These are phyloP conservation scores for Gentiana straminea DNA, from an alignment of 257 asterid species.

Conservation along the genomic window DNA sequence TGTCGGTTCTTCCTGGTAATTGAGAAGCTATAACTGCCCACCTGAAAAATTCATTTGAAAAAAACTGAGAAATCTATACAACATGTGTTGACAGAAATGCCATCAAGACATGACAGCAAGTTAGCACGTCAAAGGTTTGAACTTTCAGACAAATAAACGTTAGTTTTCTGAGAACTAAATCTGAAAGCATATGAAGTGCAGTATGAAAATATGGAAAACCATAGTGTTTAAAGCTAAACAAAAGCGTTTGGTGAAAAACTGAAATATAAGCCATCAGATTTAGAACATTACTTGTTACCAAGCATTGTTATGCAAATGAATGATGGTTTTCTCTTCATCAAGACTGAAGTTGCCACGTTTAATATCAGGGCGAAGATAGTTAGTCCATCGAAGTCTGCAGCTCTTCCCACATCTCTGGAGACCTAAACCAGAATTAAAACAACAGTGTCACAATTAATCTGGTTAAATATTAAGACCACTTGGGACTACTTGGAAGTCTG, in stretches of 20 bases:
- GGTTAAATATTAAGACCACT: too few species aligned
- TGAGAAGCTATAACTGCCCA: conserved; percentile 67
- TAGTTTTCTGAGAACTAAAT: not conserved
- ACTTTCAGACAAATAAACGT: not conserved
- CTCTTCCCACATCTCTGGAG: conserved; percentile 71
- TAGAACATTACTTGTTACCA: conserved; percentile 45
- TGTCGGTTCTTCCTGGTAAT: conserved; percentile 65
- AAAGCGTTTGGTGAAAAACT: not conserved
- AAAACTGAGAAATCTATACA: not conserved
- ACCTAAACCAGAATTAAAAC: conserved; percentile 30
- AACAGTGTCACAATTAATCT: not conserved
- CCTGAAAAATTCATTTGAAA: conserved; percentile 19
- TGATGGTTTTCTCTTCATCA: conserved; percentile 37
- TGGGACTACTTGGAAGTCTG: too few species aligned
- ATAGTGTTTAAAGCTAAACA: not conserved
- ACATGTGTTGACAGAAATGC: not conserved
- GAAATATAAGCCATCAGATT: not conserved
- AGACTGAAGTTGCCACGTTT: conserved; percentile 47
- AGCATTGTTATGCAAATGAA: conserved; percentile 38
- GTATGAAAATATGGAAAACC: not conserved
- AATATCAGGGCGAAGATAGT: conserved; percentile 64
- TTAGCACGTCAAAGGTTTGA: not conserved
- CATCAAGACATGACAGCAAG: not conserved
- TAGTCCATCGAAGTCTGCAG: conserved; percentile 75
- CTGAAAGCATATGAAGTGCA: not conserved